These are phyloP conservation scores for Gossypium aridum DNA, from an alignment of 441 rosid species.

Conservation along the genomic window DNA sequence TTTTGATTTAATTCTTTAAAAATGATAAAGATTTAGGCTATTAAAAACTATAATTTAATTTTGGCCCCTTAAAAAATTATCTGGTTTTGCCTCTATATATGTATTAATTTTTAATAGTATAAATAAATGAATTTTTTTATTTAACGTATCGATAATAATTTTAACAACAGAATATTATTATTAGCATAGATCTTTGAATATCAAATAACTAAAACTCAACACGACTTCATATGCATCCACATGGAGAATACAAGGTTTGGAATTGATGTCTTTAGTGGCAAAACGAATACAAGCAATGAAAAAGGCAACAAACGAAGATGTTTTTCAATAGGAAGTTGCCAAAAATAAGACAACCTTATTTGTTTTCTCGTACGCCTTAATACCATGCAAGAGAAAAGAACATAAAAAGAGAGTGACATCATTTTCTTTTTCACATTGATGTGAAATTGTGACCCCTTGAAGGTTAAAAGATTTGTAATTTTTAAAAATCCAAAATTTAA, in stretches of 20 bases:
- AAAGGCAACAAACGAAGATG: constrained; percentile 2
- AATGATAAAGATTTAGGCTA: too few relatives aligned
- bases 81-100: too few relatives aligned
- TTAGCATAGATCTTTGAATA: not conserved
- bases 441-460: not conserved
- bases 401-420: not conserved
- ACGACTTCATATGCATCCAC: not conserved
- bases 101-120: too few relatives aligned
- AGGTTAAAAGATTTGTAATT: not conserved
- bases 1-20: too few relatives aligned
- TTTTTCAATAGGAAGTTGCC: constrained; percentile 17
- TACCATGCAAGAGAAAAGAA: not conserved
- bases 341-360: constrained; percentile 22
- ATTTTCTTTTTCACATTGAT: not conserved
- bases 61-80: too few relatives aligned
- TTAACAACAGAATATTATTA: not conserved
- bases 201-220: not conserved
- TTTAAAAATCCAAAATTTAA: too few relatives aligned
- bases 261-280: not conserved
- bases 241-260: not conserved
- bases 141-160: too few relatives aligned
- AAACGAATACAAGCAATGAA: not conserved
- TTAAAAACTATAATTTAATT: too few relatives aligned
- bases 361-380: constrained; percentile 38
- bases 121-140: too few relatives aligned